Evolutionary conservation across 73 alveolate species (phyloP), one percentile per base, ranked within the genome.

Genomic region (Symbiodinium natans): DNA sequence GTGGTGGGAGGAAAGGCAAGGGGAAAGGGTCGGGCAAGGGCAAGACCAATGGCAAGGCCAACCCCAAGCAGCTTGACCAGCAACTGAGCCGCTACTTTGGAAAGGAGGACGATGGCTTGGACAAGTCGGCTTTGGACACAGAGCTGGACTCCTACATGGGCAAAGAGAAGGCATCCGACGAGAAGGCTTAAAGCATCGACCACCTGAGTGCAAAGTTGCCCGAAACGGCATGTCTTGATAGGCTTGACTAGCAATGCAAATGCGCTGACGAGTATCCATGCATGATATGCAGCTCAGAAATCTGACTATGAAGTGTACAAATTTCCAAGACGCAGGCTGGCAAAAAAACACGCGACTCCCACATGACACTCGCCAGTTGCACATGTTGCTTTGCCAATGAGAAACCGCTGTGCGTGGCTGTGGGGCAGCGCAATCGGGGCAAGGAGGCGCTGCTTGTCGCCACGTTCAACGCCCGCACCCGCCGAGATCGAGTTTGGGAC

Each of bases 131-230:
- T 2, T 85, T 88, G 40, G 95, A 88, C 33, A 43, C 85, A 21
- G 95, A 56, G 85, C 71, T 88, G 85, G 95, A 88, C 33, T 88
- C 95, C 25, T 88, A 88, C 95, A 88, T 88, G 95, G 93, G 93
- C 82, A 88, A 56, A 34, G 83, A 36, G 82, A 84, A 84, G 39
- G 85, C n/a, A 27, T 31, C 82, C 27, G 82, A 68, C 33, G 63
- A 17, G 63, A 68, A 25, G 82, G 82, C 82, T 2, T 29, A 29
- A 15, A 48, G 36, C 39, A 19, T 23, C 13, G 82, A 31, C 82
- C 82, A 68, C 71, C 71, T 52, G 71, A 52, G 71, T 52, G 6
- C 68, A 52, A 52, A 52, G 68, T 52, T 52, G 71, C 71, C 71
- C 71, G 71, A 52, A 52, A 52, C 0, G 71, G 71, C 71, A 52